phyloP scores from a whole-genome alignment of 2,329 filamentous ascomycete species.

The Colletotrichum plurivorum region DNA sequence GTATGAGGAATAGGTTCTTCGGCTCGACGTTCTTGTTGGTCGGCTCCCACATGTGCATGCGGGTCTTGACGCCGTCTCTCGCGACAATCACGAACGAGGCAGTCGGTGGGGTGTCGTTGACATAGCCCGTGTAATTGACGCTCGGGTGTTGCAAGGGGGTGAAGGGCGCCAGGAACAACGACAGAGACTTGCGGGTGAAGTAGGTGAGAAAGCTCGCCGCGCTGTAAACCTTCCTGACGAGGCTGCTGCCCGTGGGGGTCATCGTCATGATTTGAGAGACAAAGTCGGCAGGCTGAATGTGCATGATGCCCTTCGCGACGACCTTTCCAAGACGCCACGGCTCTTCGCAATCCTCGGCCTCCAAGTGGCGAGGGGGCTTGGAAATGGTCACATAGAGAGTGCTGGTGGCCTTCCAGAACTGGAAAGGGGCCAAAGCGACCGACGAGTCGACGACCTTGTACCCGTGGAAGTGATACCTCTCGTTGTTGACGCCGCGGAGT shows the following conservation, averaged over 20 bases:
- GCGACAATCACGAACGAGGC: constrained; percentile 63
- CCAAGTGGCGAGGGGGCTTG: constrained; percentile 46
- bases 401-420: constrained; percentile 74
- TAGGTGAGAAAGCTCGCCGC: constrained; percentile 67
- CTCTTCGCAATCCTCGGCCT: constrained; percentile 51
- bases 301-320: constrained; percentile 72
- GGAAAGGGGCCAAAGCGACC: constrained; percentile 66
- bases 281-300: constrained; percentile 68
- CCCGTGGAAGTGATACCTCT: constrained; percentile 70
- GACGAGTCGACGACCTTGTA: constrained; percentile 75
- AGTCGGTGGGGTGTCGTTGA: constrained; percentile 64
- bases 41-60: constrained; percentile 71
- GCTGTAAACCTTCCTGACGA: constrained; percentile 60
- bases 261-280: constrained; percentile 68
- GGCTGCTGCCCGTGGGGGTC: constrained; percentile 62
- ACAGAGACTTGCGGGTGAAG: constrained; percentile 68
- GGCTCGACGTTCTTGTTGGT: constrained; percentile 53
- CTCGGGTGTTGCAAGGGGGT: constrained; percentile 69
- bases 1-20: constrained; percentile 72
- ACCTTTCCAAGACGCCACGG: constrained; percentile 58
- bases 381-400: constrained; percentile 75
- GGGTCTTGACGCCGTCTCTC: constrained; percentile 65
- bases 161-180: constrained; percentile 68
- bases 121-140: constrained; percentile 62
- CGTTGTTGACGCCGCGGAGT: constrained; percentile 68